Evolutionary conservation across 2,329 filamentous ascomycete species (phyloP).

Genomic region (Xenoacremonium recifei): DNA sequence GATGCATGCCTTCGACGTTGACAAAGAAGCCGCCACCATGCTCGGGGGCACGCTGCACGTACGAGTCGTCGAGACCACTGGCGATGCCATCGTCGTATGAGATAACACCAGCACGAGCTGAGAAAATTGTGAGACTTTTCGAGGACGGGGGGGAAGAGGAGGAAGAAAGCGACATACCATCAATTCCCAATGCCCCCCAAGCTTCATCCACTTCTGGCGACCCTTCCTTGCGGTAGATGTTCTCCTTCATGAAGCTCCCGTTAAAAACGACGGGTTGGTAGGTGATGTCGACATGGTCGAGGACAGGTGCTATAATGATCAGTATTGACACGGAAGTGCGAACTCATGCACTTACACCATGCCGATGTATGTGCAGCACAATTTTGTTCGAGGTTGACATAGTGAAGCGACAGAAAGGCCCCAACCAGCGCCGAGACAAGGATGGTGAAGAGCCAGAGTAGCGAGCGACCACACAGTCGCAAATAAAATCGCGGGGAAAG

Average conservation of each 20-base stretch:
- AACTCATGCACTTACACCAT: constrained; percentile 33
- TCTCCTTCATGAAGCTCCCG: constrained; percentile 54
- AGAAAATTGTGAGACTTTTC: constrained; percentile 3
- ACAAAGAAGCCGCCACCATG: constrained; percentile 59
- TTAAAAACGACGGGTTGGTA: constrained; percentile 46
- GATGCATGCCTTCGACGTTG: constrained; percentile 57
- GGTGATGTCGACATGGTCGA: constrained; percentile 31
- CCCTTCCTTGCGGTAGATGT: constrained; percentile 48
- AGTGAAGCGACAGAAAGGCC: constrained; percentile 20
- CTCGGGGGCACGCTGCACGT: constrained; percentile 53
- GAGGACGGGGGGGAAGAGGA: neutral
- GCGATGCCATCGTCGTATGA: constrained; percentile 45
- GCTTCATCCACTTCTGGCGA: constrained; percentile 55
- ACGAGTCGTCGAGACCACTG: constrained; percentile 51
- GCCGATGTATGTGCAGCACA: constrained; percentile 31
- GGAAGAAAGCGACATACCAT: constrained; percentile 39
- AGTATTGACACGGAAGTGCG: neutral
- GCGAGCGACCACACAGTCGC: constrained; percentile 12
- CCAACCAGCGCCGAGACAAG: constrained; percentile 16
- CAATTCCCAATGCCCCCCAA: constrained; percentile 44
- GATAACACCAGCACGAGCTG: constrained; percentile 48
- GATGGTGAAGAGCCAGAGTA: constrained; percentile 6
- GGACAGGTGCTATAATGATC: constrained; percentile 29
- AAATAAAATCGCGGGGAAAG: neutral
- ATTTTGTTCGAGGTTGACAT: constrained; percentile 19